phyloP scores from a whole-genome alignment of 768 basidiomycete genomes.

The Macrolepiota albuminosa region DNA sequence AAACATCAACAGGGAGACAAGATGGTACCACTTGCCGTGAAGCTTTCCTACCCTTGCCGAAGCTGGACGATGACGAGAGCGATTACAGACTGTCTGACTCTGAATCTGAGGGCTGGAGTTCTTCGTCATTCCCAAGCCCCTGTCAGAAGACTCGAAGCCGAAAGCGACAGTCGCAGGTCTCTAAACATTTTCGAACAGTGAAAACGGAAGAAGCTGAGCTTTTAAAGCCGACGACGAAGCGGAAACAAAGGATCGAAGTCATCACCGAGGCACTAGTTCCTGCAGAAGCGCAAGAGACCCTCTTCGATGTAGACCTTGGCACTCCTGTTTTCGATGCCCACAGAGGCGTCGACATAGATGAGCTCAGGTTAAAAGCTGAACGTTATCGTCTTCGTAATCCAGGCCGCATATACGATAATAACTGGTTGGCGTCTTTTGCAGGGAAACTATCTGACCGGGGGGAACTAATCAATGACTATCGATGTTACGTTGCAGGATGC shows the following conservation, averaged over 20 bases:
- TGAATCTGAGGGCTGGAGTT: conserved; percentile 1
- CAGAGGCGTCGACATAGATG: conserved; percentile 48
- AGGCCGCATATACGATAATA: conserved; percentile 55
- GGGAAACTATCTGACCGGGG: conserved; percentile 59
- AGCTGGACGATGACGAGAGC: conserved; percentile 4
- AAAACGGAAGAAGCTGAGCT: background rate
- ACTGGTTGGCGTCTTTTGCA: conserved; percentile 63
- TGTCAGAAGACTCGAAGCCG: conserved; percentile 8
- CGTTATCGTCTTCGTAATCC: conserved; percentile 51
- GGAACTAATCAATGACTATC: conserved; percentile 52
- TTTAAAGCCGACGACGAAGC: background rate
- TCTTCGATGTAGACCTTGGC: conserved; percentile 26
- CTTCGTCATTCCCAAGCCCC: conserved; percentile 18
- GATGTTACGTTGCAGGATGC: conserved; percentile 67
- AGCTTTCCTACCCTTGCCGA: conserved; percentile 1
- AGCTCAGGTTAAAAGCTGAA: conserved; percentile 51
- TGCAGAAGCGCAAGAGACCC: conserved; percentile 1
- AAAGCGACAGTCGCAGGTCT: background rate
- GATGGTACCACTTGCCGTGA: background rate
- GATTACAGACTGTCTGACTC: conserved; percentile 14
- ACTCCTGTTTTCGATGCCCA: conserved; percentile 65
- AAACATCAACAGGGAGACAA: background rate
- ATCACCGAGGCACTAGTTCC: background rate
- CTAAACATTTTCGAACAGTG: background rate
- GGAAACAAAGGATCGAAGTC: conserved; percentile 1